phyloP scores from a whole-genome alignment of 257 asterid species.

The Salvia miltiorrhiza region DNA sequence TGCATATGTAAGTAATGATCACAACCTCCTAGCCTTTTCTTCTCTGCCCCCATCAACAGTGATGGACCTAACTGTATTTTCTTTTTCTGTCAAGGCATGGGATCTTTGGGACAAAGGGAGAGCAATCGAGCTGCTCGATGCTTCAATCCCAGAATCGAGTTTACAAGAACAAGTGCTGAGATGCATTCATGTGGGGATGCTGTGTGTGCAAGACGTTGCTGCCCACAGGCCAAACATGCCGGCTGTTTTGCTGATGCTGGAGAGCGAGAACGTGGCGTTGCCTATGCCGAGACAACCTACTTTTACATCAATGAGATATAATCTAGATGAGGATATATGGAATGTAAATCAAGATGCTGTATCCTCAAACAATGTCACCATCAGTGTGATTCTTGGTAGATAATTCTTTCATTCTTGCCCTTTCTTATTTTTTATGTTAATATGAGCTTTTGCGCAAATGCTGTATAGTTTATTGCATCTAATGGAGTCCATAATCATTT shows the following conservation, averaged over 20 bases:
- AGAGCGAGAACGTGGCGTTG: conserved; percentile 43
- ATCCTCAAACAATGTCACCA: conserved; percentile 59
- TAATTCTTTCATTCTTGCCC: conserved; percentile 16
- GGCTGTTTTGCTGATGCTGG: conserved; percentile 67
- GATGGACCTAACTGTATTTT: not conserved
- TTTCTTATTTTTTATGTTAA: not conserved
- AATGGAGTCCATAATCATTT: not conserved
- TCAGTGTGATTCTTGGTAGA: conserved; percentile 66
- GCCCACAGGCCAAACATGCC: conserved; percentile 67
- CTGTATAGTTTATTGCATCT: not conserved
- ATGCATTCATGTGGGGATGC: conserved; percentile 71
- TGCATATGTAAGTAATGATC: conserved; percentile 56
- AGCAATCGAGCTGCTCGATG: conserved; percentile 56
- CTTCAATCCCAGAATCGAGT: conserved; percentile 33
- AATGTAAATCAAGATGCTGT: conserved; percentile 39
- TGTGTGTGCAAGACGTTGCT: conserved; percentile 74
- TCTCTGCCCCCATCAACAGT: not conserved
- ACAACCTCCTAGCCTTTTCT: not conserved
- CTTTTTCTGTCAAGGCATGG: conserved; percentile 52
- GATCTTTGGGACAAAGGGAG: conserved; percentile 61
- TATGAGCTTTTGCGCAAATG: not conserved
- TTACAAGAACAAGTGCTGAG: conserved; percentile 43
- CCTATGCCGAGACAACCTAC: conserved; percentile 72
- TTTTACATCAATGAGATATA: conserved; percentile 49
- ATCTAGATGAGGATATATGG: conserved; percentile 41